Conservation (phyloP, 2,329 filamentous ascomycete genomes). For the Pyricularia grisea region DNA sequence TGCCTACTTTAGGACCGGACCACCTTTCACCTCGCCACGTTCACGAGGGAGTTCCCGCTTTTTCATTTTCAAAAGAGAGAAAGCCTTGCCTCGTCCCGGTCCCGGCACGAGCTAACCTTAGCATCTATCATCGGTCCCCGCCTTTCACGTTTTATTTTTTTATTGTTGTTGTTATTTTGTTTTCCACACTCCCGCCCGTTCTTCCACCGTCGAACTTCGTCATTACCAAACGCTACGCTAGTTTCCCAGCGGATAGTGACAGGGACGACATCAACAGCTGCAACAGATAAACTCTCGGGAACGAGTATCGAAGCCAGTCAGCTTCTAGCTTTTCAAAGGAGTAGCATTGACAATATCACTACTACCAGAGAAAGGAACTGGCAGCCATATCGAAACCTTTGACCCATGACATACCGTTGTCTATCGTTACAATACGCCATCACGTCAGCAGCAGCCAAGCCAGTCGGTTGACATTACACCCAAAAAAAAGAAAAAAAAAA, state of each 20-base stretch:
- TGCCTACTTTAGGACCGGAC: neutral
- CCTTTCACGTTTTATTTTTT: neutral
- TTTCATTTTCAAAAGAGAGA: neutral
- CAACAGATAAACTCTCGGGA: neutral
- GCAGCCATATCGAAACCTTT: neutral
- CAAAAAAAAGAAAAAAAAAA: too few relatives aligned
- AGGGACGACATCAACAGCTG: neutral
- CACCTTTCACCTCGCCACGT: neutral
- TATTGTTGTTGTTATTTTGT: neutral
- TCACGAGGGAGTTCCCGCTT: neutral
- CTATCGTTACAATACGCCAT: neutral
- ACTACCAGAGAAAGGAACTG: neutral
- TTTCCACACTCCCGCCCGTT: neutral
- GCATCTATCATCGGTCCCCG: neutral
- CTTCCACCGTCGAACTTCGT: neutral
- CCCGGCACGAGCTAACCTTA: neutral
- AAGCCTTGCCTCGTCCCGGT: neutral
- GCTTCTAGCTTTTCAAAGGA: neutral
- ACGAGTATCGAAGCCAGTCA: neutral
- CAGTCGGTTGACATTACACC: neutral
- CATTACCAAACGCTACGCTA: neutral
- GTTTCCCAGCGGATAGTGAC: neutral
- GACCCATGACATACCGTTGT: neutral
- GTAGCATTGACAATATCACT: neutral
- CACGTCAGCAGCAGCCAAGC: neutral